Conservation (phyloP, 2,329 filamentous ascomycete species). For the Penicillium sp. region DNA sequence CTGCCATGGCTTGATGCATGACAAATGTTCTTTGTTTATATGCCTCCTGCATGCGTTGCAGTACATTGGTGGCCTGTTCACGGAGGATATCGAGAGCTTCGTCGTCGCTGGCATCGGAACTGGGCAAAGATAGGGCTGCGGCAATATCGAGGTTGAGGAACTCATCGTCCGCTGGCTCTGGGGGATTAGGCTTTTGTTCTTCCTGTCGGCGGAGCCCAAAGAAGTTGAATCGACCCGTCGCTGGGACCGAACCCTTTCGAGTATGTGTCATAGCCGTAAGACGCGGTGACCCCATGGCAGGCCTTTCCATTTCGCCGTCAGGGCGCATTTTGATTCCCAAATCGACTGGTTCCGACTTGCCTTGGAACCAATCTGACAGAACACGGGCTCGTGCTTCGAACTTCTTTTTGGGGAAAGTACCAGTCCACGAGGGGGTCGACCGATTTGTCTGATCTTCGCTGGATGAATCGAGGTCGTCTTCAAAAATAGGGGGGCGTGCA, state of each 20-base stretch:
- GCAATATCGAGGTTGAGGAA: slow-evolving; percentile 57
- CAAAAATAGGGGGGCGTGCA: slow-evolving; percentile 29
- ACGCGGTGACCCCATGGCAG: slow-evolving; percentile 17
- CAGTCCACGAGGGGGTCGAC: slow-evolving; percentile 19
- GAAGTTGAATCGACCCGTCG: slow-evolving; percentile 43
- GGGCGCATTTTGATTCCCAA: slow-evolving; percentile 39
- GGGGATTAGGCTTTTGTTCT: slow-evolving; percentile 27
- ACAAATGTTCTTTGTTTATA: slow-evolving; percentile 55
- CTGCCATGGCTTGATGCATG: slow-evolving; percentile 53
- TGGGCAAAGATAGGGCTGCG: slow-evolving; percentile 55
- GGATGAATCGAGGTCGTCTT: slow-evolving; percentile 27
- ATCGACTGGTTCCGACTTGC: slow-evolving; percentile 52
- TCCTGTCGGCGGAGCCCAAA: slow-evolving; percentile 41
- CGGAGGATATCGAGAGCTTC: slow-evolving; percentile 59
- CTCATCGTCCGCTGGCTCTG: slow-evolving; percentile 51
- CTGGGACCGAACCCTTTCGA: slow-evolving; percentile 18
- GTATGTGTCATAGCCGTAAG: slow-evolving; percentile 10
- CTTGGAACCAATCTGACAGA: slow-evolving; percentile 56
- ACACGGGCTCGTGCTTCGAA: slow-evolving; percentile 34
- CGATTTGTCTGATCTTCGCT: slow-evolving; percentile 11
- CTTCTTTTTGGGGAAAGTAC: slow-evolving; percentile 31
- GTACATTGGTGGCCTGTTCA: slow-evolving; percentile 56
- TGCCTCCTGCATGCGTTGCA: slow-evolving; percentile 57
- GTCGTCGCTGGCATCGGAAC: slow-evolving; percentile 50
- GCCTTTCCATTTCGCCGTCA: slow-evolving; percentile 11